Evolutionary conservation across 106 monocot genomes (phyloP), one percentile per base, ranked within the genome.

Genomic region (Agapanthus africanus): DNA sequence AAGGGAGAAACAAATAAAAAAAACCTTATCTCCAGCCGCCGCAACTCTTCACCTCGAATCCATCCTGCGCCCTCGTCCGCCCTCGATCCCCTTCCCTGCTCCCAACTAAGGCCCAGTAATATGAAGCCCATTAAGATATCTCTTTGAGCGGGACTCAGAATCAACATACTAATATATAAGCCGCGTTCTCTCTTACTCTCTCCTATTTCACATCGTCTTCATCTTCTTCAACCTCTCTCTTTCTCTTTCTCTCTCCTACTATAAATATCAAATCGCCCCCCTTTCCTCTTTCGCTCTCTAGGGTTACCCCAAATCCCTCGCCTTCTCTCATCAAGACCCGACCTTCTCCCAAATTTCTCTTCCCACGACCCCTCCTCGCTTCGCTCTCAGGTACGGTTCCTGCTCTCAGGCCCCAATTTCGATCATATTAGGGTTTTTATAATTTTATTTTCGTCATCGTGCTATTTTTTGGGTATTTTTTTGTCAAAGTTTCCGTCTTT

Each of bases 171-270:
- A n/a, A n/a, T n/a, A n/a, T n/a, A n/a, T n/a, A n/a, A n/a, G 46
- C 40, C 65, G 26, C 65, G 28, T 16, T 34, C 51, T 34, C 59
- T 68, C 36, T 13, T 35, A n/a, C 2, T 74, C 46, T 69, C 56
- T 42, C 65, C 66, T 63, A 34, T 23, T 42, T 57, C 78, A 79
- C 84, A 73, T 79, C 76, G 9, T 74, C 86, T 28, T 76, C 85
- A 38, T 81, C 81, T 66, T 76, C 81, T 70, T 82, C 74, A 41
- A 38, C 27, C 19, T 46, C 56, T 57, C 22, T 52, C 37, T 66
- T 47, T 41, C 8, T 37, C 54, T 71, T 76, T 40, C 39, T 65
- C 10, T 27, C 26, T 27, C 39, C 15, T 47, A 65, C 40, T 41
- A 35, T 37, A 22, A 27, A 44, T 62, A 65, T 27, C 40, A 1